A percentile compares a stretch with the other conserved stretches of the same genome.
These are phyloP conservation scores for Epithemia pelagica DNA, from an alignment of 108 stramenopile species.

Conservation along the genomic window DNA sequence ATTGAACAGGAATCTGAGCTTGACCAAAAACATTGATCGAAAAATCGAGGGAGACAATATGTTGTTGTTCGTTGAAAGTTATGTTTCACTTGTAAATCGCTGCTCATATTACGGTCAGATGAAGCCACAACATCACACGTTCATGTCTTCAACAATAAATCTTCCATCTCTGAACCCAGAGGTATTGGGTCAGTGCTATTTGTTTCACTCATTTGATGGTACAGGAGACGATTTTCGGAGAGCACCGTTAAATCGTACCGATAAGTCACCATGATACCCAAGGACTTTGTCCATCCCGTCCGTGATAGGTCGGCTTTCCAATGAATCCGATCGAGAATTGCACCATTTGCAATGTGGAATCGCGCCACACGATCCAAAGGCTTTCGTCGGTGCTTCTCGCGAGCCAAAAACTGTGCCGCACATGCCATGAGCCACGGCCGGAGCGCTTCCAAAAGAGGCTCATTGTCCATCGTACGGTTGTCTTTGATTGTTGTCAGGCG, in stretches of 20 bases:
- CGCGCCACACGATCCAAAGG: constrained; percentile 78
- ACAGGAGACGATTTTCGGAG: neutral
- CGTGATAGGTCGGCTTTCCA: constrained; percentile 56
- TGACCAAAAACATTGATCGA: no score
- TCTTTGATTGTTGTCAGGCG: neutral
- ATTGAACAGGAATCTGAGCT: no score
- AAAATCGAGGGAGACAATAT: no score
- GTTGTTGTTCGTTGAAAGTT: no score
- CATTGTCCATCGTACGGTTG: neutral
- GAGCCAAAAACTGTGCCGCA: constrained; percentile 54
- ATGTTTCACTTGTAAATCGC: no score
- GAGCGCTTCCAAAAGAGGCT: constrained; percentile 14
- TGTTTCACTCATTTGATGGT: neutral
- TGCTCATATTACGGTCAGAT: no score
- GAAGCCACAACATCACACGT: no score
- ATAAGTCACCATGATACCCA: constrained; percentile 86
- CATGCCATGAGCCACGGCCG: constrained; percentile 54
- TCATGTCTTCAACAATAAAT: no score
- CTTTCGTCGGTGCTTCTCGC: constrained; percentile 55
- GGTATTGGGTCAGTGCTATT: neutral
- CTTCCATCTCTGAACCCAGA: neutral
- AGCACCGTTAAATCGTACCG: constrained; percentile 47
- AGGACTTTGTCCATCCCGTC: constrained; percentile 59
- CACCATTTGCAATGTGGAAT: constrained; percentile 84
- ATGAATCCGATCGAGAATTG: constrained; percentile 62